Conservation (phyloP, 1,284 basidiomycete genomes). For the Pseudozyma sp. region DNA sequence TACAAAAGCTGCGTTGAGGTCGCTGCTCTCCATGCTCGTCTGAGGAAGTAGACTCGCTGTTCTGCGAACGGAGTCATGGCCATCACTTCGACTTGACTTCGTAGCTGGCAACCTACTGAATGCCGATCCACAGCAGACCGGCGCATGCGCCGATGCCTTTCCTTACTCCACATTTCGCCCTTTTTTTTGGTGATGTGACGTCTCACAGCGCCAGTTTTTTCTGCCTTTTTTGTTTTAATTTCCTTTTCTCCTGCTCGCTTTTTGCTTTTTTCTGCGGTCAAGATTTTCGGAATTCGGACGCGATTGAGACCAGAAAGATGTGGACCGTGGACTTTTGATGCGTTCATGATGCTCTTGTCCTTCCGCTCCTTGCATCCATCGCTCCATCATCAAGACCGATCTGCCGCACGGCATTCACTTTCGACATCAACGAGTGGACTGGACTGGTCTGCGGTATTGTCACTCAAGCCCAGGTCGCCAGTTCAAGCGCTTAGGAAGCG, state of each 20-base stretch:
- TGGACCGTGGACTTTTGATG: background rate
- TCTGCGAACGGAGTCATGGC: too few species aligned
- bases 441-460: too few species aligned
- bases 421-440: background rate
- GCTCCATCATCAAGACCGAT: background rate
- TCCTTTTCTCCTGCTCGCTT: background rate
- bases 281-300: constrained; percentile 15
- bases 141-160: background rate
- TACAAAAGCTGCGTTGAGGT: too few species aligned
- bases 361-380: background rate
- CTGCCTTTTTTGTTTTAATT: background rate
- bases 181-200: background rate
- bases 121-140: background rate
- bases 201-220: background rate
- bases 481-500: background rate
- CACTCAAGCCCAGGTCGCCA: too few species aligned
- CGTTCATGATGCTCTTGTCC: background rate
- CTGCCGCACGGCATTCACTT: background rate
- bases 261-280: background rate
- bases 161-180: background rate
- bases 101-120: too few species aligned
- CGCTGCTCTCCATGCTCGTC: too few species aligned
- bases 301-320: background rate
- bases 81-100: too few species aligned
- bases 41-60: too few species aligned